Percentiles rank a stretch among this genome's conserved stretches.
phyloP scores from a whole-genome alignment of 805 yeast genomes.

The Clavispora fructus region DNA sequence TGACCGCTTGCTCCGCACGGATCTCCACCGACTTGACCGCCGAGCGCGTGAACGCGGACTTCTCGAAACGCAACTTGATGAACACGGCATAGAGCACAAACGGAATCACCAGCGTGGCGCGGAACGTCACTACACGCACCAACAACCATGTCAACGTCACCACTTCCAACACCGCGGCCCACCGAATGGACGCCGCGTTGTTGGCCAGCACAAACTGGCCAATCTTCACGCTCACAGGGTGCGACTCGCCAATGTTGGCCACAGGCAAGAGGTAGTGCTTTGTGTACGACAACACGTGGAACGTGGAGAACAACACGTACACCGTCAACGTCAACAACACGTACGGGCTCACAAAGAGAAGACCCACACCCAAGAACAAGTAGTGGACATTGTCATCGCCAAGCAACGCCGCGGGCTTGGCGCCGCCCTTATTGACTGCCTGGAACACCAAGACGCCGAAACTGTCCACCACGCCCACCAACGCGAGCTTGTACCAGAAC shows the following conservation, averaged over 20 bases:
- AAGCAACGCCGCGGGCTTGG: constrained; percentile 18
- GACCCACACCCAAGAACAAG: constrained; percentile 50
- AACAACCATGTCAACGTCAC: constrained; percentile 41
- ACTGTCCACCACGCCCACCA: constrained; percentile 61
- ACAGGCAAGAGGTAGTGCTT: constrained; percentile 65
- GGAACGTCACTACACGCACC: constrained; percentile 54
- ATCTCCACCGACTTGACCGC: constrained; percentile 68
- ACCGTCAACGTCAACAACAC: constrained; percentile 64
- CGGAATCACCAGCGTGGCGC: constrained; percentile 57
- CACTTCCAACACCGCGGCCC: constrained; percentile 36
- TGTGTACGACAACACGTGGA: constrained; percentile 74
- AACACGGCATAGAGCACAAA: constrained; percentile 54
- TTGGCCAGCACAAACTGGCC: constrained; percentile 29
- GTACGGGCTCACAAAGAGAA: constrained; percentile 48
- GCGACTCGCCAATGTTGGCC: constrained; percentile 31
- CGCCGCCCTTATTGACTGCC: constrained; percentile 28
- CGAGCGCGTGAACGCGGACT: constrained; percentile 65
- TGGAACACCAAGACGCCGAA: constrained; percentile 75
- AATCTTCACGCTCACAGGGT: constrained; percentile 34
- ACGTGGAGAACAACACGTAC: constrained; percentile 68
- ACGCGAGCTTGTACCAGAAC: constrained; percentile 53
- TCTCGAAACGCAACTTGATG: constrained; percentile 73
- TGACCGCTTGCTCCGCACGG: constrained; percentile 28
- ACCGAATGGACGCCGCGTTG: constrained; percentile 34
- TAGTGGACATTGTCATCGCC: constrained; percentile 71